Evolutionary conservation across 192 early-diverging fungal species (phyloP).

Genomic region (Tieghemiomyces parasiticus): DNA sequence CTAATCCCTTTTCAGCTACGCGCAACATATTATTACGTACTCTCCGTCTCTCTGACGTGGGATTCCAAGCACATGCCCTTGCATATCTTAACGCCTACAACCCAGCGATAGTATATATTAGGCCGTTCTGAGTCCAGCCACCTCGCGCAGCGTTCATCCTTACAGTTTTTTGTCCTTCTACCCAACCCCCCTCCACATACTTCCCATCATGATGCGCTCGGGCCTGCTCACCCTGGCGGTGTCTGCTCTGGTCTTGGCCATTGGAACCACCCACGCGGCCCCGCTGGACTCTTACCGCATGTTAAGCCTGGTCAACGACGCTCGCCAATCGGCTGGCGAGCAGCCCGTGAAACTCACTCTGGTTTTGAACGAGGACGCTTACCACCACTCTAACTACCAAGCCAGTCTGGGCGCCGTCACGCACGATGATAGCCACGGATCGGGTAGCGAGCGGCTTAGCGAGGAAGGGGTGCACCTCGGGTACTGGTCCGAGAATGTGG

Average conservation of each 20-base stretch:
- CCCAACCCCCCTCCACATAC: neutral
- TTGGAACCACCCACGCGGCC: neutral
- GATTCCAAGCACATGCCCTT: neutral
- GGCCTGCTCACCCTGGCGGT: neutral
- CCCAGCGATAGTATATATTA: too few species aligned
- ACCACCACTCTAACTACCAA: conserved; percentile 31
- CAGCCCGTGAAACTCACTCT: conserved; percentile 17
- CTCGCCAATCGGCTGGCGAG: conserved; percentile 15
- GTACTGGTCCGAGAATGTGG: conserved; percentile 19
- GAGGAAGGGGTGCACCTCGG: neutral
- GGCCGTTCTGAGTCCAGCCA: too few species aligned
- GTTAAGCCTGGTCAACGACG: conserved; percentile 28
- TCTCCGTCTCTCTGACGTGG: neutral
- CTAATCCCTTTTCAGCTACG: neutral
- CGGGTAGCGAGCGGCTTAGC: neutral
- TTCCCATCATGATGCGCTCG: neutral
- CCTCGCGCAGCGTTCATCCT: neutral
- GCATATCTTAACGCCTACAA: neutral
- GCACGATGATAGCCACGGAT: conserved; percentile 17
- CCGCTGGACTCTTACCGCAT: neutral
- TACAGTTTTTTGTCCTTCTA: neutral
- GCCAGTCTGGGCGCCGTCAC: conserved; percentile 21
- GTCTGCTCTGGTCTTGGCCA: neutral
- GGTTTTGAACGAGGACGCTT: conserved; percentile 20
- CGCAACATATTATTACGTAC: neutral